These are phyloP conservation scores for Aureobasidium musti DNA, from an alignment of 2,329 filamentous ascomycete species.

Conservation along the genomic window DNA sequence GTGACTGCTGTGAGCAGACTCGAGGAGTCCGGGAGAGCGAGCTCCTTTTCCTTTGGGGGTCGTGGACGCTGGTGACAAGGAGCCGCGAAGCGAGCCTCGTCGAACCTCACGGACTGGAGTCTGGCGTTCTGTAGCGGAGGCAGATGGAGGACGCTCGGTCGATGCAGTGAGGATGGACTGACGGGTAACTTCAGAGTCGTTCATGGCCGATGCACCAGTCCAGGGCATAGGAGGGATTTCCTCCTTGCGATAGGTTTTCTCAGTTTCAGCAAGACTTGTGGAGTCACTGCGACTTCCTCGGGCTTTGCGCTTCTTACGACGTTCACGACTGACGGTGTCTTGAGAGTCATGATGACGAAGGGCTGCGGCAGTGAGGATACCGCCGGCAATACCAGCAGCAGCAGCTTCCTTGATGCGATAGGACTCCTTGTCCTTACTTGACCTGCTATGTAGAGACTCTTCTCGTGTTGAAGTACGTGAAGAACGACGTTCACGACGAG, in stretches of 20 bases:
- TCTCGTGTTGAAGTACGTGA: constrained; percentile 30
- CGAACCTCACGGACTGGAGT: constrained; percentile 64
- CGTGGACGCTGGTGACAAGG: constrained; percentile 59
- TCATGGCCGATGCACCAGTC: constrained; percentile 69
- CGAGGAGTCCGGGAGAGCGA: constrained; percentile 61
- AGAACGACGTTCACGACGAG: constrained; percentile 30
- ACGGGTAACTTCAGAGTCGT: constrained; percentile 82
- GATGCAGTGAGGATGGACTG: constrained; percentile 83
- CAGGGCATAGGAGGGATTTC: constrained; percentile 79
- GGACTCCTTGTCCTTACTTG: constrained; percentile 54
- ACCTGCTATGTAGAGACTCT: constrained; percentile 42
- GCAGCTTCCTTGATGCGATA: constrained; percentile 53
- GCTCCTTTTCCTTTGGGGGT: constrained; percentile 56
- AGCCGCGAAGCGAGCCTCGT: constrained; percentile 56
- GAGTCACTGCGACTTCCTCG: constrained; percentile 55
- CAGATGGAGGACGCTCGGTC: constrained; percentile 70
- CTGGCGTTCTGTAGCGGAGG: constrained; percentile 59
- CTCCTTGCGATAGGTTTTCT: constrained; percentile 54
- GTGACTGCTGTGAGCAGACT: constrained; percentile 64
- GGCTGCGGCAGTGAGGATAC: constrained; percentile 62
- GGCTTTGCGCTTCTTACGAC: constrained; percentile 51
- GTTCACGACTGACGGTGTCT: constrained; percentile 52
- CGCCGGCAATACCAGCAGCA: constrained; percentile 57
- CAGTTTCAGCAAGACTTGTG: constrained; percentile 55
- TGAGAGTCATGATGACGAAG: constrained; percentile 66